phyloP scores from a whole-genome alignment of 306 rosid genomes.

The Begonia masoniana region DNA sequence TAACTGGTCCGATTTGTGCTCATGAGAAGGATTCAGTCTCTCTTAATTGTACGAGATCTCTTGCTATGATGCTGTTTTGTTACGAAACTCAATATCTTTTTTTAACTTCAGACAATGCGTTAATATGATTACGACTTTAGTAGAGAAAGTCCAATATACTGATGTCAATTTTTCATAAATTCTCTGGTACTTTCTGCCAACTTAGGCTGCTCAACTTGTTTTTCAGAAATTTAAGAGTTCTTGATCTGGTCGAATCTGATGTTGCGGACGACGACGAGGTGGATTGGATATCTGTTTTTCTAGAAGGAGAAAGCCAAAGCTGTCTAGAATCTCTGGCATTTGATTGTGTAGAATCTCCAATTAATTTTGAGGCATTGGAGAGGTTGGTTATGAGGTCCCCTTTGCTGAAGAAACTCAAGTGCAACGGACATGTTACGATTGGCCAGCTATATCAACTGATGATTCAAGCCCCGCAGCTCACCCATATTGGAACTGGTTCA shows the following conservation, averaged over 20 bases:
- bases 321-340: constrained; percentile 61
- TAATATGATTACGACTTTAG: too few species aligned
- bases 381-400: constrained; percentile 71
- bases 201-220: constrained; percentile 9
- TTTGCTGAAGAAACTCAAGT: constrained; percentile 50
- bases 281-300: constrained; percentile 73
- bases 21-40: too few species aligned
- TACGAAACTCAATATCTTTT: too few species aligned
- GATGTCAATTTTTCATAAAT: not conserved
- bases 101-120: too few species aligned
- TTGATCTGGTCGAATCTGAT: constrained; percentile 65
- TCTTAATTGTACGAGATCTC: too few species aligned
- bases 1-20: too few species aligned
- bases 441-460: constrained; percentile 40
- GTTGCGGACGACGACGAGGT: constrained; percentile 45
- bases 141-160: not conserved
- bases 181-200: not conserved
- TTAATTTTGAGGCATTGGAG: constrained; percentile 76
- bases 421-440: constrained; percentile 46
- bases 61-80: too few species aligned
- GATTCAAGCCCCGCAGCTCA: constrained; percentile 59
- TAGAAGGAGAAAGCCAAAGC: constrained; percentile 44
- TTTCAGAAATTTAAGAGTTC: constrained; percentile 61
- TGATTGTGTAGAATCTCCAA: constrained; percentile 46
- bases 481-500: constrained; percentile 67